Evolutionary conservation across 208 protist species (phyloP), one percentile per base, ranked within the genome.

Genomic region (Novymonas esmeraldas): DNA sequence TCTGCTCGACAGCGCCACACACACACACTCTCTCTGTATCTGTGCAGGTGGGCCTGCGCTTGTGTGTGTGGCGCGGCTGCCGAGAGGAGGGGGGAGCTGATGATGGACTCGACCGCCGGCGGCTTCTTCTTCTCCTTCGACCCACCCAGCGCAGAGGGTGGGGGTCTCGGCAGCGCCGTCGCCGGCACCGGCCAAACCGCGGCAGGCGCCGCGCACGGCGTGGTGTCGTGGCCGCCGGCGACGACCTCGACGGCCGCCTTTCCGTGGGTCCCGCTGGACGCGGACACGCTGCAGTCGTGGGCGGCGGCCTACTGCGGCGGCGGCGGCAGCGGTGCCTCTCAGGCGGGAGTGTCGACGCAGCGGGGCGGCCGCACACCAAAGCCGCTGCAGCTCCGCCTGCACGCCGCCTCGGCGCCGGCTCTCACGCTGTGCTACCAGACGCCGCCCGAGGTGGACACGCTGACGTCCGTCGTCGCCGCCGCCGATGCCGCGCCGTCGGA

Each of bases 391-490:
- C 51, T 75, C 26, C 38, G 31, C 24, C n/a, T 67, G 41, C 11
- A 20, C 11, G 46, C 45, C 24, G 26, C 59, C 11, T 31, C 6
- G 33, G 3, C 20, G 1, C 38, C 16, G 0, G 1, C 36, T 38
- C 38, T 71, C 34, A 75, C 66, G 20, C 46, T 83, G 39, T 73
- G 68, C 55, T 88, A 89, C 51, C 85, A 89, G 39, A 77, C 67
- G 20, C 60, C 85, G 0, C 80, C 78, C 22, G 69, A 82, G 59
- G 61, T 81, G 14, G 18, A 34, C n/a, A 50, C 65, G 28, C 68
- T 91, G 33, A 87, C 81, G 6, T 51, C 42, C 29, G 59, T 79
- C 31, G 36, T 2, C 51, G 36, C 29, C 46, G n/a, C 49, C 2
- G n/a, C 22, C 52, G 34, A 58, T 42, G 14, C 18, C 41, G 31